Base-by-base conservation (phyloP, 106 monocot genomes). In the Apostasia ramifera region DNA sequence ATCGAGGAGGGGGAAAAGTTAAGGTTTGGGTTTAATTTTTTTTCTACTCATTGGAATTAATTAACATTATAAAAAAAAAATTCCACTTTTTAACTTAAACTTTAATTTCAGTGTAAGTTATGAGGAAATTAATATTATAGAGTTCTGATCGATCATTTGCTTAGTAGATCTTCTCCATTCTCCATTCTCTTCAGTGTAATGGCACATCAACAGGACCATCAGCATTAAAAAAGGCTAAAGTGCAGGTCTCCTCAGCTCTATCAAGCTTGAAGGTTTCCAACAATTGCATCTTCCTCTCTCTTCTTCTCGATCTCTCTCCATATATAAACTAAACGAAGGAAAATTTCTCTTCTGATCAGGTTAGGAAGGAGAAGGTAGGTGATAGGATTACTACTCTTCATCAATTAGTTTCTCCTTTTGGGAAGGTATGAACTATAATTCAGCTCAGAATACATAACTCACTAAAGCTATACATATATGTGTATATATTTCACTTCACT, bases 331-430 rank as follows among this genome's bases (percentile, higher is more conserved):
- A 66, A 59, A 60, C 49, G 73, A 55, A 69, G 9, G 5, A 40
- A 66, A 37, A 69, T 69, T 11, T 68, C 40, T 53, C 15, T 53
- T 52, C 13, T 54, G 46, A 53, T 26, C 79, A 94, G 93, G 93
- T 94, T 73, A 84, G 89, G 78, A 94, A 94, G 78, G 93, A 94
- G 78, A 94, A 90, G 63, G 41, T 94, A 26, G 93, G 93, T 6
- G 93, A 94, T 72, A 84, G 93, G 73, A 87, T 94, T 54, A 86
- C 93, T 53, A 82, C 80, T 40, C 89, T 94, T 63, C 93, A 94
- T 66, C 93, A 94, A 71, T 63, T 94, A 47, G 93, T 94, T 71
- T 94, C 93, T 66, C 93, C 93, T 60, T 94, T 94, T 77, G 93
- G 93, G 78, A 94, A 94, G 93, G 93, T 94, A 79, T 51, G 42